Base-by-base conservation (phyloP, 805 yeast species). In the Ogataea haglerorum region DNA sequence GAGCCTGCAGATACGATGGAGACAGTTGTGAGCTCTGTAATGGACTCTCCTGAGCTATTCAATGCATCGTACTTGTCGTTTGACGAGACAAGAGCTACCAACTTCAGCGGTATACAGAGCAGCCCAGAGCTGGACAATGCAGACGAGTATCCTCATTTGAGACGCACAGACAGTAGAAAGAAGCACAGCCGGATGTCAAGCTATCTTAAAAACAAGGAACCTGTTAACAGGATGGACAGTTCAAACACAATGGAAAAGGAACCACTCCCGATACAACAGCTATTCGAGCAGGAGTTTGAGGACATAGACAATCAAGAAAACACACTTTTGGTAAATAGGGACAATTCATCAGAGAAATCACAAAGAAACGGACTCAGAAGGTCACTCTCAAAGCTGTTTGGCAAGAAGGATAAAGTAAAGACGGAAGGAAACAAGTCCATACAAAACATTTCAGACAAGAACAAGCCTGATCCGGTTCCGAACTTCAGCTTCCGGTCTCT, bases 401-500 rank as follows among this genome's bases (percentile, higher is more conserved):
- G 30, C 27, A 46, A 33, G 16, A 47, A 28, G 24, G 33, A 30
- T 5, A 30, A 32, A 30, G 43, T 15, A 19, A 34, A 36, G 24
- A 22, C 16, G 16, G 30, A 33, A 2, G 30, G 25, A 22, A 30
- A 32, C 24, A 38, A n/a, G n/a, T 25, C 19, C 10, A 10, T 19
- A n/a, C 19, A 7, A 14, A 25, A 32, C 10, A 10, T 19, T 4
- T 15, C n/a, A 13, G 15, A 26, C 7, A 34, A 26, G 8, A 31
- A 24, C 12, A 41, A 44, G 13, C 28, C 16, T 15, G 54, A 47
- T 27, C 51, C 54, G 15, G 33, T 50, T 7, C 54, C 54, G 4
- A 45, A 47, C 27, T 50, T 50, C 29, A 47, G 38, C 16, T 44
- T 50, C 40, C 39, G 45, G 10, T 42, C 52, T 7, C 30, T 51